Base-by-base conservation (phyloP, 1,284 basidiomycete species). In the Ceraceosorus bombacis region DNA sequence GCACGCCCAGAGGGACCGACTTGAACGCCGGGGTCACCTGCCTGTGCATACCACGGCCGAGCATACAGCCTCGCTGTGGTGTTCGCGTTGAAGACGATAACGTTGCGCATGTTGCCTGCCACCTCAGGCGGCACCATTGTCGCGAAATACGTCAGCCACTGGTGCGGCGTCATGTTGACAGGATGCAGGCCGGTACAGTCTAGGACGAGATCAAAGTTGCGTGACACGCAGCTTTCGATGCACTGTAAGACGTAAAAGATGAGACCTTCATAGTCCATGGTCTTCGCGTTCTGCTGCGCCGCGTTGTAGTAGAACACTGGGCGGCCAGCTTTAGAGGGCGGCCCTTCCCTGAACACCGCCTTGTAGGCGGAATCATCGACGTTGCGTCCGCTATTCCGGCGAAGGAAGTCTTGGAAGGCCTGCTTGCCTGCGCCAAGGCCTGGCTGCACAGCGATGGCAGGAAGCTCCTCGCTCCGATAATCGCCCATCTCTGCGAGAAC, bases 241-340 rank as follows among this genome's bases (percentile, higher is more conserved):
- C 66, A 60, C 57, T 70, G 63, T 1, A 74, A 54, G 37, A 68
- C 56, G 54, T 72, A 66, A 41, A 68, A 58, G 41, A 91, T 85
- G 46, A 96, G 78, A 3, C 91, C 78, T 70, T 94, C 90, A 41
- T 92, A 84, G 73, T 95, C 90, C 51, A 92, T 81, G 0, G 86
- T 84, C 69, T 90, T 89, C 1, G 89, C 86, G 63, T 89, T 85
- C 51, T 92, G 82, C 65, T 64, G 65, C n/a, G 54, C 58, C 59
- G 85, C 64, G 53, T 78, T 73, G 54, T 80, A 79, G 71, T 80
- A 80, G 67, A 80, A 80, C 5, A 81, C 79, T 7, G 79, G 75
- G 9, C 75, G 70, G 5, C 79, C 79, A 43, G 72, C 77, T 71
- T 78, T 68, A 13, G 60, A 65, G 1, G 66, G 53, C 8, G 63